phyloP scores from a whole-genome alignment of 108 stramenopile genomes.

The Discostella pseudostelligera region DNA sequence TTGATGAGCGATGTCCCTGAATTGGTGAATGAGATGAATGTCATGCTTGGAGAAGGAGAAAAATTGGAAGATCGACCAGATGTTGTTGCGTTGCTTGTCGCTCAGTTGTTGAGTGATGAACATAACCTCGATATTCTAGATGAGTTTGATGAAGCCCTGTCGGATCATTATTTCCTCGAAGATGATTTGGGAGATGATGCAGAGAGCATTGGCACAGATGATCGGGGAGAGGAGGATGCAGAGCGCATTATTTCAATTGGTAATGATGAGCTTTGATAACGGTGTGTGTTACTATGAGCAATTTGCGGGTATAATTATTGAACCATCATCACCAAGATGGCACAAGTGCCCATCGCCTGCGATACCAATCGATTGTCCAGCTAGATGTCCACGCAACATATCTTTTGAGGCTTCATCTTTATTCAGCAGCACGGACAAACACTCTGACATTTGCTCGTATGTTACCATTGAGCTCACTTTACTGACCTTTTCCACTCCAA shows the following conservation, averaged over 20 bases:
- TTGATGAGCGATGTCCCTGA: slow-evolving; percentile 15
- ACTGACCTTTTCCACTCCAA: slow-evolving; percentile 51
- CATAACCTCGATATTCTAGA: slow-evolving; percentile 25
- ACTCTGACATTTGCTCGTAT: slow-evolving; percentile 45
- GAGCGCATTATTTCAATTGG: not conserved
- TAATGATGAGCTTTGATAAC: slow-evolving; percentile 1
- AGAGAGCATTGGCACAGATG: not conserved
- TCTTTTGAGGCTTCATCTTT: slow-evolving; percentile 38
- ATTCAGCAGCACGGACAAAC: slow-evolving; percentile 47
- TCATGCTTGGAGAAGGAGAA: slow-evolving; percentile 37
- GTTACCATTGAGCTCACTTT: slow-evolving; percentile 27
- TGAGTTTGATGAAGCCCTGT: slow-evolving; percentile 33
- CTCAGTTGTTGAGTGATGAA: slow-evolving; percentile 30
- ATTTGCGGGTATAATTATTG: slow-evolving; percentile 69
- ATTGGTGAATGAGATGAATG: slow-evolving; percentile 15
- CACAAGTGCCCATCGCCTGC: slow-evolving; percentile 62
- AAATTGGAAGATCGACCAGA: slow-evolving; percentile 33
- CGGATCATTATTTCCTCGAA: not conserved
- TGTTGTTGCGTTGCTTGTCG: slow-evolving; percentile 29
- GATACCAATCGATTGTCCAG: slow-evolving; percentile 62
- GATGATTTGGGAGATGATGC: not conserved
- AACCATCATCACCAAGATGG: slow-evolving; percentile 81
- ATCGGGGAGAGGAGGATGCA: not conserved
- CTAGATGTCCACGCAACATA: slow-evolving; percentile 36
- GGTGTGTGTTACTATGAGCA: not conserved